Conservation (phyloP, 192 early-diverging fungal species). For the Mortierella hygrophila region DNA sequence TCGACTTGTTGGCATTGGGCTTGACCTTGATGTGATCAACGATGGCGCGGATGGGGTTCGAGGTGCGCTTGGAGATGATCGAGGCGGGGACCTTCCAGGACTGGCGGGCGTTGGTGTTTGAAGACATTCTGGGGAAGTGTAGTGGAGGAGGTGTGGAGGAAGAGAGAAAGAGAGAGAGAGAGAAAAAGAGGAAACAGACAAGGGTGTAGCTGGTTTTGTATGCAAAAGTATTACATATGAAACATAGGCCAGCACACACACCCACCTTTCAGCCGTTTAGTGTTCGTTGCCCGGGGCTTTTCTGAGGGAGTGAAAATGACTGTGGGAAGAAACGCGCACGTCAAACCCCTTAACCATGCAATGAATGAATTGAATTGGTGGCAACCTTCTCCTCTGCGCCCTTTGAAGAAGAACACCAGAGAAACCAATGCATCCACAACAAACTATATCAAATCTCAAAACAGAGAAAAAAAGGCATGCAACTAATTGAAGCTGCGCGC, state of each 20-base stretch:
- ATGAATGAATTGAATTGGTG: background rate
- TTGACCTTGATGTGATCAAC: constrained; percentile 83
- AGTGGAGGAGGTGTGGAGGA: background rate
- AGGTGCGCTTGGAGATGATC: constrained; percentile 77
- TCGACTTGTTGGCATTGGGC: constrained; percentile 68
- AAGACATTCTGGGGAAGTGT: constrained; percentile 27
- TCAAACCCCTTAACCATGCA: constrained; percentile 3
- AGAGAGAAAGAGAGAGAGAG: background rate
- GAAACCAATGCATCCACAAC: no score
- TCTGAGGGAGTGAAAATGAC: background rate
- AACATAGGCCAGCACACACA: background rate
- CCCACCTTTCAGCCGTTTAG: background rate
- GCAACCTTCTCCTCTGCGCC: background rate
- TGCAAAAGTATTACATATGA: background rate
- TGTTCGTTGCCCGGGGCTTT: background rate
- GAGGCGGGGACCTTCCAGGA: constrained; percentile 71
- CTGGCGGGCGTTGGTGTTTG: constrained; percentile 25
- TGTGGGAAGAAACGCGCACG: constrained; percentile 1
- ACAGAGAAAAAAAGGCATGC: no score
- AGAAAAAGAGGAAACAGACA: background rate
- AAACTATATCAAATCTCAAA: no score
- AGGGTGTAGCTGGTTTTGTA: background rate
- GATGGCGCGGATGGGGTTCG: constrained; percentile 90
- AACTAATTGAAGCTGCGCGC: no score
- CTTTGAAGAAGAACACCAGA: no score